These are phyloP conservation scores for Trichophyton simii DNA, from an alignment of 2,329 filamentous ascomycete species.

Conservation along the genomic window DNA sequence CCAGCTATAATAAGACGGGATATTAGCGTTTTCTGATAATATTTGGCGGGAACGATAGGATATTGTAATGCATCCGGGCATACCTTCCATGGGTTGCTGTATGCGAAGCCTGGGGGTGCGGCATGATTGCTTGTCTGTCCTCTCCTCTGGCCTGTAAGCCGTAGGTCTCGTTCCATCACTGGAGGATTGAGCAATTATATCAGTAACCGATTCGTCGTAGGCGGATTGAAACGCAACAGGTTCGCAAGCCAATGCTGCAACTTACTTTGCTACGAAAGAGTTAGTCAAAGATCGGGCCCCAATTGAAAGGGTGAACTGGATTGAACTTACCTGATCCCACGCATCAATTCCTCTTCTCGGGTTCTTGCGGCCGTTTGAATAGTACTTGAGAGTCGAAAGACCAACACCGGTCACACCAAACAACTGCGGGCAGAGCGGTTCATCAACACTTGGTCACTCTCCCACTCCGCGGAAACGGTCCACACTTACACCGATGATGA, in stretches of 20 bases:
- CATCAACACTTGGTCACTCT: conserved; percentile 13
- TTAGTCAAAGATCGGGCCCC: neutral
- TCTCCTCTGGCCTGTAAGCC: conserved; percentile 49
- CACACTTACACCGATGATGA: conserved; percentile 47
- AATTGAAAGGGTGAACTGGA: neutral
- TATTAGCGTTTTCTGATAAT: neutral
- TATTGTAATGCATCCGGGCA: conserved; percentile 13
- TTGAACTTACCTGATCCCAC: conserved; percentile 49
- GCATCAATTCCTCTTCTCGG: conserved; percentile 47
- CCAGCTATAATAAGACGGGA: conserved; percentile 20
- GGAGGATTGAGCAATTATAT: neutral
- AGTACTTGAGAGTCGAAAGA: conserved; percentile 45
- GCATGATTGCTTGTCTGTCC: conserved; percentile 48
- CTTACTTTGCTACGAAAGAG: conserved; percentile 41
- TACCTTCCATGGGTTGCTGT: conserved; percentile 58
- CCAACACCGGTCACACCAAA: conserved; percentile 48
- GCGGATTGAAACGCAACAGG: neutral
- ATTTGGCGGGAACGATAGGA: neutral
- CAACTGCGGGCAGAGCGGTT: conserved; percentile 35
- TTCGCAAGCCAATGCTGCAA: conserved; percentile 8
- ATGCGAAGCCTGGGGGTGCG: conserved; percentile 51
- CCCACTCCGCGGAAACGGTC: neutral
- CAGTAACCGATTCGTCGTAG: neutral
- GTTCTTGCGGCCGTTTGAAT: conserved; percentile 52
- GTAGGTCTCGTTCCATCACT: conserved; percentile 57